Evolutionary conservation across 2,329 filamentous ascomycete species (phyloP), one percentile per base, ranked within the genome.

Genomic region (Hypoxylon sp.): DNA sequence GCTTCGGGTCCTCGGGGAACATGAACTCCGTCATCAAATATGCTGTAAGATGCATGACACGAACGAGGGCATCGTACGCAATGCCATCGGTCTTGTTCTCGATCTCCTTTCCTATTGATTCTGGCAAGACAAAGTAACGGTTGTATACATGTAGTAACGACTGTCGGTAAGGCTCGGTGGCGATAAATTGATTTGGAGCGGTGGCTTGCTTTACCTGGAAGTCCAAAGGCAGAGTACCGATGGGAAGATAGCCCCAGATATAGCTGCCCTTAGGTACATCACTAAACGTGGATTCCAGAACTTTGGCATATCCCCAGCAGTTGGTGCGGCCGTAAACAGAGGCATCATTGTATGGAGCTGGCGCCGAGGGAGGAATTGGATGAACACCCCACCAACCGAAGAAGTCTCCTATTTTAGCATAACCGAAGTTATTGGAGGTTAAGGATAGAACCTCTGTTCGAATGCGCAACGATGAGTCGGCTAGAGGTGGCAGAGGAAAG

Each of bases 271-370:
- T 34, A 1, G 63, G 34, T 1, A 78, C 60, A 4, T 55, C 62
- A 2, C 65, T 38, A 4, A 74, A 63, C 0, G 66, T 77, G n/a
- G 69, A 75, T 3, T 75, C 72, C 4, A 74, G 32, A 3, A 78
- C 70, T 16, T 69, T 63, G 5, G 70, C 76, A 44, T 74, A 77
- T 0, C 78, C 78, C 76, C 77, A 80, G n/a, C 71, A 73, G 29
- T 74, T 72, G 8, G 75, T 73, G 50, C 77, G 74, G 3, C 75
- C 76, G 67, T 75, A 79, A n/a, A 61, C 59, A 2, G 62, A 32
- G 3, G 40, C 21, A 57, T 78, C 68, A 56, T 72, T 70, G 26
- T 66, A 70, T 3, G 67, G 65, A 0, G 64, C 56, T 4, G 68
- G 68, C 1, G 69, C 67, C 12, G 60, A 58, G 0, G 54, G 8